A percentile compares a stretch with the other conserved stretches of the same genome.
These are phyloP conservation scores for Pseudogymnoascus sp. DNA, from an alignment of 2,329 filamentous ascomycete species.

Conservation along the genomic window DNA sequence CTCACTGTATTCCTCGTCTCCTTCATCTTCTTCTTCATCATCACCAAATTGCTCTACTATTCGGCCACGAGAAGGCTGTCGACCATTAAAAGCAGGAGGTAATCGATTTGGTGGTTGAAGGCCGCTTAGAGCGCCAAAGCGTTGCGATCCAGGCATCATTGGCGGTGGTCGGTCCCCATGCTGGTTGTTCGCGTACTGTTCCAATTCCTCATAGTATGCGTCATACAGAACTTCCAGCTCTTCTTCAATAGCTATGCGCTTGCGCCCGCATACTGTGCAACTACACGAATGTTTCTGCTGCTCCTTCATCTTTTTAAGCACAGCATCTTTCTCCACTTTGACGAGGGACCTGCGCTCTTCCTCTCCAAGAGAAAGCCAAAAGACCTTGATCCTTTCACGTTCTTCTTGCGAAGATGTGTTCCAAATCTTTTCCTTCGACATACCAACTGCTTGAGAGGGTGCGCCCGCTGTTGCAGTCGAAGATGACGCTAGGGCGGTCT, in stretches of 20 bases:
- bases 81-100: constrained; percentile 53
- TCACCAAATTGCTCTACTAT: constrained; percentile 60
- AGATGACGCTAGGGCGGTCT: constrained; percentile 16
- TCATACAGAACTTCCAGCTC: constrained; percentile 96
- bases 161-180: constrained; percentile 64
- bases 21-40: constrained; percentile 43
- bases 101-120: constrained; percentile 53
- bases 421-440: constrained; percentile 78
- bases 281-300: constrained; percentile 99
- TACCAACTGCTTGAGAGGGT: constrained; percentile 37
- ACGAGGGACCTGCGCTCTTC: constrained; percentile 91
- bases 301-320: constrained; percentile 99
- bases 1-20: constrained; percentile 37
- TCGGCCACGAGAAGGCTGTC: constrained; percentile 68
- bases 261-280: constrained; percentile 93
- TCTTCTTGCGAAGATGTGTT: constrained; percentile 93
- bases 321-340: constrained; percentile 97
- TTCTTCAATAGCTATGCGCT: constrained; percentile 94
- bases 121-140: constrained; percentile 51
- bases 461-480: constrained; percentile 34
- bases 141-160: constrained; percentile 61
- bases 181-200: constrained; percentile 88
- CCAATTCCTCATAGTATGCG: constrained; percentile 95
- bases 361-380: constrained; percentile 92
- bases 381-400: constrained; percentile 94